A percentile compares a stretch with the other conserved stretches of the same genome.
These are phyloP conservation scores for Manihot esculenta DNA, from an alignment of 441 rosid genomes.

Conservation along the genomic window DNA sequence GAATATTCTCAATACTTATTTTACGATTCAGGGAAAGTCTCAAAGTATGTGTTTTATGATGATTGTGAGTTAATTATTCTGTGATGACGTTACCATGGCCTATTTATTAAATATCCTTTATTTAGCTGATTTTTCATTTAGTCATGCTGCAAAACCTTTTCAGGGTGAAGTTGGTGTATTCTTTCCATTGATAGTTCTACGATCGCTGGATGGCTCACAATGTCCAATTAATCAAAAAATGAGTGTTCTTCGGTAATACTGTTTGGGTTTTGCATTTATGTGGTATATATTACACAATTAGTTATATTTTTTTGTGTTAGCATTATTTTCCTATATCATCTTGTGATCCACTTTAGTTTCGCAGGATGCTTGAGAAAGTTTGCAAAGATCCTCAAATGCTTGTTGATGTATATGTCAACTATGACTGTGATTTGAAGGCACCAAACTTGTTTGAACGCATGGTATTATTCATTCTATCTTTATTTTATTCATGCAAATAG, in stretches of 20 bases:
- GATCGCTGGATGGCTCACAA: slow-evolving; percentile 86
- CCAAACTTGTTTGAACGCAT: slow-evolving; percentile 99
- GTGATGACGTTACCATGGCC: neutral
- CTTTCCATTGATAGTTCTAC: slow-evolving; percentile 93
- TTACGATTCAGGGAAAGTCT: slow-evolving; percentile 95
- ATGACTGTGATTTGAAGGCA: slow-evolving; percentile 99
- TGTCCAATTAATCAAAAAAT: slow-evolving; percentile 74
- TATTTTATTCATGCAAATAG: slow-evolving; percentile 7
- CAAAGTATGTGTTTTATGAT: slow-evolving; percentile 58
- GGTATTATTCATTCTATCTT: slow-evolving; percentile 44
- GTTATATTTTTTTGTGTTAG: slow-evolving; percentile 14
- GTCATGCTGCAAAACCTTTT: slow-evolving; percentile 24
- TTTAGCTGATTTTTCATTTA: slow-evolving; percentile 9
- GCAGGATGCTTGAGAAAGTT: slow-evolving; percentile 96
- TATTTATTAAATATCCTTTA: neutral
- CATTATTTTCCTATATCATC: slow-evolving; percentile 18
- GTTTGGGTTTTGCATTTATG: slow-evolving; percentile 28
- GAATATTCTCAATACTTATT: slow-evolving; percentile 92
- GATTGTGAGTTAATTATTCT: slow-evolving; percentile 17
- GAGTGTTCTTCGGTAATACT: slow-evolving; percentile 86
- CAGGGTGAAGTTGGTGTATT: slow-evolving; percentile 99
- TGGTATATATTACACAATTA: slow-evolving; percentile 20
- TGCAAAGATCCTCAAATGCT: slow-evolving; percentile 99
- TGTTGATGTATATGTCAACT: slow-evolving; percentile 96
- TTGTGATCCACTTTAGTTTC: slow-evolving; percentile 32